phyloP scores from a whole-genome alignment of 129 eudicot species.

The Ambrosia trifida region DNA sequence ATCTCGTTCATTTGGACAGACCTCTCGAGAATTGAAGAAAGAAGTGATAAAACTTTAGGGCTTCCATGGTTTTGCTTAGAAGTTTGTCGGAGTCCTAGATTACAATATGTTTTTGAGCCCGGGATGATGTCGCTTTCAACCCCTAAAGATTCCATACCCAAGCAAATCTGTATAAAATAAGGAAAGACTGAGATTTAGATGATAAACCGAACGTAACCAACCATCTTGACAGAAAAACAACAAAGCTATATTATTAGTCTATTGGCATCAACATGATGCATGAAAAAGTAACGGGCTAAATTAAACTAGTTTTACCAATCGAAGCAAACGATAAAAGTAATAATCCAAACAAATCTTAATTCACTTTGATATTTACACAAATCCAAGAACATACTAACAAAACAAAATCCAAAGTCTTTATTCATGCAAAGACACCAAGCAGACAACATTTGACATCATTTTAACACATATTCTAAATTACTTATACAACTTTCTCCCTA shows the following conservation, averaged over 20 bases:
- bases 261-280: no score
- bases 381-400: slow-evolving; percentile 5
- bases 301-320: neutral
- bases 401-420: slow-evolving; percentile 6
- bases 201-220: neutral
- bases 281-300: slow-evolving; percentile 2
- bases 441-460: neutral
- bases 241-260: neutral
- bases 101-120: slow-evolving; percentile 30
- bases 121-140: slow-evolving; percentile 22
- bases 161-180: slow-evolving; percentile 26
- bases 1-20: slow-evolving; percentile 49
- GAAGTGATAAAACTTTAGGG: slow-evolving; percentile 43
- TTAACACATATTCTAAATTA: neutral
- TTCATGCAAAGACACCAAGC: slow-evolving; percentile 8
- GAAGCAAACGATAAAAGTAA: slow-evolving; percentile 5
- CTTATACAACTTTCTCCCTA: neutral
- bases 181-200: neutral
- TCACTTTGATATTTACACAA: neutral
- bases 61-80: slow-evolving; percentile 24
- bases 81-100: slow-evolving; percentile 45
- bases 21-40: slow-evolving; percentile 46
- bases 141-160: slow-evolving; percentile 31
- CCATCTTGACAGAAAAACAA: neutral
- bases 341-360: slow-evolving; percentile 3